Percentiles rank a stretch among this genome's conserved stretches.
Conservation (phyloP, 225 moss, liverwort and hornwort genomes). For the Pleurozium schreberi region DNA sequence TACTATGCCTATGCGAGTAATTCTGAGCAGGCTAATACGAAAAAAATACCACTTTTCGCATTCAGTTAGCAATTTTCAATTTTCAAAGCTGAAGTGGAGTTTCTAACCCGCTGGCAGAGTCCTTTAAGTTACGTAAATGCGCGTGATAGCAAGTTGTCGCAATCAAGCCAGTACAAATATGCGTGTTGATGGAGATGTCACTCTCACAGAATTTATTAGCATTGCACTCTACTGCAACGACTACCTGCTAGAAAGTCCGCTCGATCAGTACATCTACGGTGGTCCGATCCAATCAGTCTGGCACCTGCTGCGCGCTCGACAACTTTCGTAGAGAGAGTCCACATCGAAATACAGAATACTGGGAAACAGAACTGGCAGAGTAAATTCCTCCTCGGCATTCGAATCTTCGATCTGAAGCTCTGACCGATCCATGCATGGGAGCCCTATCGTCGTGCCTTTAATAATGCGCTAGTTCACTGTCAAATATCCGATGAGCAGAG, state of each 20-base stretch:
- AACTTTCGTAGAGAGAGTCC: background rate
- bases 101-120: background rate
- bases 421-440: background rate
- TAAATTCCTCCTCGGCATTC: background rate
- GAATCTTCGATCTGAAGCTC: conserved; percentile 1
- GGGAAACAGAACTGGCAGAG: background rate
- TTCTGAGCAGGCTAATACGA: background rate
- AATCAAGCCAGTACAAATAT: conserved; percentile 15
- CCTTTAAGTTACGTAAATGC: conserved; percentile 9
- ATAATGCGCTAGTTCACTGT: background rate
- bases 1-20: background rate
- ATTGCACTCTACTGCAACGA: conserved; percentile 19
- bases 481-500: background rate
- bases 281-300: conserved; percentile 8
- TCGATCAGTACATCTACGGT: conserved; percentile 5
- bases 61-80: background rate
- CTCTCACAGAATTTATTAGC: conserved; percentile 8
- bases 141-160: conserved; percentile 16
- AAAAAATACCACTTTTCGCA: background rate
- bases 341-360: background rate
- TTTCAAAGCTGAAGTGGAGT: background rate
- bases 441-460: background rate
- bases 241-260: conserved; percentile 20
- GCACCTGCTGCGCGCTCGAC: background rate
- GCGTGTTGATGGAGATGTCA: conserved; percentile 15